phyloP scores from a whole-genome alignment of 1,139 yeast species.

The Yamadazyma diospyri region DNA sequence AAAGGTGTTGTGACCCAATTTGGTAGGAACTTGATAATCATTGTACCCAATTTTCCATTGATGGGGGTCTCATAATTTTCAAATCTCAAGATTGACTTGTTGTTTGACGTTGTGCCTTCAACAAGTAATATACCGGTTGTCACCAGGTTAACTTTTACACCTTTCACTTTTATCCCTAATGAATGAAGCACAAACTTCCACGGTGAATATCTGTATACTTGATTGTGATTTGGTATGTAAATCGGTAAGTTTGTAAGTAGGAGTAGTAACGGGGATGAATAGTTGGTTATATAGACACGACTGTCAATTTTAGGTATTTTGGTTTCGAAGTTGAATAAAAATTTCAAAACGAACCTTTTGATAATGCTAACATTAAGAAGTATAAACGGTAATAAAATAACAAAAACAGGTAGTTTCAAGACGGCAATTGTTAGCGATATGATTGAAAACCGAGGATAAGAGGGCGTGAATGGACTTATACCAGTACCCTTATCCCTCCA shows the following conservation, averaged over 20 bases:
- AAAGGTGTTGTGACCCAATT: slow-evolving; percentile 31
- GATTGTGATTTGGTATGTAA: slow-evolving; percentile 45
- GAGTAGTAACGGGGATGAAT: slow-evolving; percentile 52
- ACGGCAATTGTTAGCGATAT: slow-evolving; percentile 14
- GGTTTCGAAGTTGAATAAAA: slow-evolving; percentile 24
- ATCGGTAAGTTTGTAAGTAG: slow-evolving; percentile 21
- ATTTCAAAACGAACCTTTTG: slow-evolving; percentile 19
- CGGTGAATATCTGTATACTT: slow-evolving; percentile 30
- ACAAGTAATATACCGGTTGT: slow-evolving; percentile 44
- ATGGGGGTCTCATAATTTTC: slow-evolving; percentile 16
- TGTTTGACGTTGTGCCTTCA: slow-evolving; percentile 73
- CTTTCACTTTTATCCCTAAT: slow-evolving; percentile 23
- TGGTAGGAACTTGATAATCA: slow-evolving; percentile 43
- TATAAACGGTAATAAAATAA: slow-evolving; percentile 16
- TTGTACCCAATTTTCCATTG: slow-evolving; percentile 31
- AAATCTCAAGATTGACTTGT: slow-evolving; percentile 55
- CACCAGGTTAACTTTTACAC: slow-evolving; percentile 18
- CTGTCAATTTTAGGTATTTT: slow-evolving; percentile 15
- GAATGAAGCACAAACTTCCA: slow-evolving; percentile 31
- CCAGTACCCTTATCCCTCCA: slow-evolving; percentile 83
- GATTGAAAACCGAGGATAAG: slow-evolving; percentile 4
- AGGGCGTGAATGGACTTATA: slow-evolving; percentile 66
- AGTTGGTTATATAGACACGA: slow-evolving; percentile 50
- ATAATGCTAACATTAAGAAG: slow-evolving; percentile 7
- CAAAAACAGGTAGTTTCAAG: slow-evolving; percentile 26